A percentile compares a stretch with the other conserved stretches of the same genome.
Evolutionary conservation across 2,329 filamentous ascomycete genomes (phyloP).

Genomic region (Trichoderma harzianum): DNA sequence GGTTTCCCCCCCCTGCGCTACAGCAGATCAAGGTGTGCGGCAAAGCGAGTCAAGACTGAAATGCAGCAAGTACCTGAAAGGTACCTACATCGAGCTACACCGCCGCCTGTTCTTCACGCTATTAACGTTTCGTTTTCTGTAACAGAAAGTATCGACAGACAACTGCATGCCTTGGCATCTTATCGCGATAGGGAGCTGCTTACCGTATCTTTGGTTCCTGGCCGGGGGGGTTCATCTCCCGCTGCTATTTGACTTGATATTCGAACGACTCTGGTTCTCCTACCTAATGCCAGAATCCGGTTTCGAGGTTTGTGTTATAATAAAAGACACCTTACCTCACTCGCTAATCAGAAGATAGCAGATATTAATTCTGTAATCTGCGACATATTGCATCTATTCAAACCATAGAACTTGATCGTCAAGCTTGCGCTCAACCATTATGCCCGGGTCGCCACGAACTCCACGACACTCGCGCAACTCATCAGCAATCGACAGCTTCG

Average conservation of each 20-base stretch:
- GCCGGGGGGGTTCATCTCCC: background rate
- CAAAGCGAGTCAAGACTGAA: background rate
- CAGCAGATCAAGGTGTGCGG: background rate
- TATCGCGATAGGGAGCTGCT: conserved; percentile 11
- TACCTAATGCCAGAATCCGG: background rate
- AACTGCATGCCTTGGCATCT: background rate
- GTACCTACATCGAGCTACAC: background rate
- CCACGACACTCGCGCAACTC: conserved; percentile 58
- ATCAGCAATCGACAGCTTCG: conserved; percentile 51
- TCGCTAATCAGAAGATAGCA: background rate
- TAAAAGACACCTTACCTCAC: background rate
- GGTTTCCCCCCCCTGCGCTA: background rate
- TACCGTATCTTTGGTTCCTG: conserved; percentile 16
- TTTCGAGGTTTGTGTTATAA: background rate
- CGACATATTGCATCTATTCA: background rate
- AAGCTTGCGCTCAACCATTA: conserved; percentile 23
- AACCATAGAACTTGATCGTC: background rate
- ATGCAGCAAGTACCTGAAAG: background rate
- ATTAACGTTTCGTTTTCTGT: background rate
- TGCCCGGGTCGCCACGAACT: conserved; percentile 48
- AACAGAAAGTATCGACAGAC: background rate
- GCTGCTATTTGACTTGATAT: background rate
- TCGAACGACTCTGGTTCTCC: background rate
- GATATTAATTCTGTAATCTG: background rate
- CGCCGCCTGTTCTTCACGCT: background rate